Evolutionary conservation across 805 yeast genomes (phyloP), one percentile per base, ranked within the genome.

Genomic region (Yarrowia porcina): DNA sequence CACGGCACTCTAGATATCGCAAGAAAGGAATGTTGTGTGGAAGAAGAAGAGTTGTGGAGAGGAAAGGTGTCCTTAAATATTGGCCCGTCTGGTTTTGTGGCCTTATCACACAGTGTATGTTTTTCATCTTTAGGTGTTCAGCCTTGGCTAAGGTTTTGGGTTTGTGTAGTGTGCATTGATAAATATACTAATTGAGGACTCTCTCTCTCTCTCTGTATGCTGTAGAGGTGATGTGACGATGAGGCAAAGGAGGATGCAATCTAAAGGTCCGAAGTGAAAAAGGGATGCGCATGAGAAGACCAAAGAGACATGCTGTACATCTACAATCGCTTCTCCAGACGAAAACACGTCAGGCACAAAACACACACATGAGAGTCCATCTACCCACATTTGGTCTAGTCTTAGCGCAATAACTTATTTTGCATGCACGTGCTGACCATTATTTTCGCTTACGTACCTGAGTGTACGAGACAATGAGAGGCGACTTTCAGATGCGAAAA

Each of bases 1-100:
- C 59, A 52, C 59, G 9, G 42, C 27, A 52, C 59, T 52, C 44
- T 36, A 36, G 42, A 52, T 13, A 25, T 21, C 44, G 44, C 44
- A 35, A 35, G 44, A 52, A 36, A 52, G 44, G 59, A 25, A 35
- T 35, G 44, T 52, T 35, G 27, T 35, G 35, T 4, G 7, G 32
- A 36, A 17, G 42, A 50, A 35, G 57, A 50, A 50, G 57, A 49
- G 21, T 10, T n/a, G 4, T 21, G 28, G 7, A 20, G 42, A 20
- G 23, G 11, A 2, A 10, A 11, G 13, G 23, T 20, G 42, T 25
- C 35, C 25, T 52, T 52, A 35, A 20, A 36, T 52, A 52, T 18
- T 25, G 17, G 33, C 25, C 4, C 17, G 33, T 7, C 11, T 36
- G 59, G 42, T 23, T 52, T 36, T 52, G 59, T 52, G 59, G 32